Evolutionary conservation across 768 basidiomycete genomes (phyloP).

Genomic region (Pleurotus tuber-regium): DNA sequence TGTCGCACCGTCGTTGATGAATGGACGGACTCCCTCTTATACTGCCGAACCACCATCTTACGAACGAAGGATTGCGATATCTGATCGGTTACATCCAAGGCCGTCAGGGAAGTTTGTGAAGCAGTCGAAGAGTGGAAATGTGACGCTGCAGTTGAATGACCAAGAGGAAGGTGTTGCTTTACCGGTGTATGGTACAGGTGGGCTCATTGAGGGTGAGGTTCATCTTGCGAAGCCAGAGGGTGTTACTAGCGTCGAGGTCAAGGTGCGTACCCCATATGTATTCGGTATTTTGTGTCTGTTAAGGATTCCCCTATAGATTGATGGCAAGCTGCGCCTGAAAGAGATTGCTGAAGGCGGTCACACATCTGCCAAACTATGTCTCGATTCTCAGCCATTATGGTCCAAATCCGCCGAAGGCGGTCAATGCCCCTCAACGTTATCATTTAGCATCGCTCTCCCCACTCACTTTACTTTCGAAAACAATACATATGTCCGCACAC

Average conservation of each 20-base stretch:
- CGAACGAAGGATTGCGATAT: slow-evolving; percentile 43
- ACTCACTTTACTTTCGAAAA: slow-evolving; percentile 53
- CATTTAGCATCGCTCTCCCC: slow-evolving; percentile 59
- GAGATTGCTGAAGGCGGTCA: slow-evolving; percentile 71
- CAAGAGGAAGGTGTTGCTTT: slow-evolving; percentile 49
- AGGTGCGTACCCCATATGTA: slow-evolving; percentile 34
- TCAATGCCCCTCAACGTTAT: slow-evolving; percentile 50
- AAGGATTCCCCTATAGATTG: slow-evolving; percentile 40
- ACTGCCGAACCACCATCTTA: slow-evolving; percentile 48
- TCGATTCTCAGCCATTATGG: slow-evolving; percentile 58
- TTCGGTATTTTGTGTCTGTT: not conserved
- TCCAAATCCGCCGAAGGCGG: slow-evolving; percentile 38
- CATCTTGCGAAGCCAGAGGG: slow-evolving; percentile 54
- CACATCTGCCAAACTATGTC: slow-evolving; percentile 47
- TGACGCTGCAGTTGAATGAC: slow-evolving; percentile 47
- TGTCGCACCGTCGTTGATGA: slow-evolving; percentile 28
- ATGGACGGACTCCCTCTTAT: slow-evolving; percentile 45
- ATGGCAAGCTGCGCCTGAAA: slow-evolving; percentile 55
- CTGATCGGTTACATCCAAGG: slow-evolving; percentile 34
- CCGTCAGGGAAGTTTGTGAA: slow-evolving; percentile 55
- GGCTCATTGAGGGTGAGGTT: slow-evolving; percentile 52
- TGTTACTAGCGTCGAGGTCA: slow-evolving; percentile 60
- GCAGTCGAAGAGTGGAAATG: slow-evolving; percentile 51
- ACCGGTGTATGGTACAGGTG: slow-evolving; percentile 58
- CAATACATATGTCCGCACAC: slow-evolving; percentile 56